Percentiles rank a stretch among this genome's conserved stretches.
These are phyloP conservation scores for Daldinia caldariorum DNA, from an alignment of 495 filamentous ascomycete genomes.

Conservation along the genomic window DNA sequence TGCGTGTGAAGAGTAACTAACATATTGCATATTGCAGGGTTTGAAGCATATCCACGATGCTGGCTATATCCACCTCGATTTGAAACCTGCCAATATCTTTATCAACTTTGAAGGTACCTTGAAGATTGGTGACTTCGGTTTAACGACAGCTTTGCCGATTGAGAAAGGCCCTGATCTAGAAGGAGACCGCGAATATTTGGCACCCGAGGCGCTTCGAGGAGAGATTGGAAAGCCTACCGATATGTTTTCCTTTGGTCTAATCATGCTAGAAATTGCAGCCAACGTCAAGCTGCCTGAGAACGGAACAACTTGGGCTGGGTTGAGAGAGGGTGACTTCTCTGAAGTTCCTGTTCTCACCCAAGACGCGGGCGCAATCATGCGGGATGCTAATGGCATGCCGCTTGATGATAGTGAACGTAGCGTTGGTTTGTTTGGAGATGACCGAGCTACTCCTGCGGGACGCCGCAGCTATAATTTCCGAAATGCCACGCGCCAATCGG, in stretches of 20 bases:
- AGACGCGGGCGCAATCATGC: conserved; percentile 71
- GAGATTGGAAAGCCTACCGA: conserved; percentile 90
- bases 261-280: conserved; percentile 91
- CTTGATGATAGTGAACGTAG: conserved; percentile 54
- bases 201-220: conserved; percentile 85
- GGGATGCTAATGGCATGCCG: conserved; percentile 77
- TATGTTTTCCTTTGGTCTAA: conserved; percentile 91
- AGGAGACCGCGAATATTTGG: conserved; percentile 95
- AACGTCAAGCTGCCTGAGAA: conserved; percentile 94
- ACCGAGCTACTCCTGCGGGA: conserved; percentile 30
- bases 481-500: conserved; percentile 42
- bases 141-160: conserved; percentile 84
- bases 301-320: conserved; percentile 84
- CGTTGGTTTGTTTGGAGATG: conserved; percentile 48
- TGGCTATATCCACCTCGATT: conserved; percentile 90
- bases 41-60: conserved; percentile 86
- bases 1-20: neutral
- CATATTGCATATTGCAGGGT: conserved; percentile 64
- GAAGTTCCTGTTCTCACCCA: conserved; percentile 86
- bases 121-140: conserved; percentile 96
- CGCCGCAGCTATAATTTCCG: conserved; percentile 40
- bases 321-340: conserved; percentile 86
- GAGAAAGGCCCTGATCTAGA: conserved; percentile 82
- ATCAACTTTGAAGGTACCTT: conserved; percentile 89
- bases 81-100: conserved; percentile 95